phyloP scores from a whole-genome alignment of 257 asterid genomes.

The Primulina tabacum region DNA sequence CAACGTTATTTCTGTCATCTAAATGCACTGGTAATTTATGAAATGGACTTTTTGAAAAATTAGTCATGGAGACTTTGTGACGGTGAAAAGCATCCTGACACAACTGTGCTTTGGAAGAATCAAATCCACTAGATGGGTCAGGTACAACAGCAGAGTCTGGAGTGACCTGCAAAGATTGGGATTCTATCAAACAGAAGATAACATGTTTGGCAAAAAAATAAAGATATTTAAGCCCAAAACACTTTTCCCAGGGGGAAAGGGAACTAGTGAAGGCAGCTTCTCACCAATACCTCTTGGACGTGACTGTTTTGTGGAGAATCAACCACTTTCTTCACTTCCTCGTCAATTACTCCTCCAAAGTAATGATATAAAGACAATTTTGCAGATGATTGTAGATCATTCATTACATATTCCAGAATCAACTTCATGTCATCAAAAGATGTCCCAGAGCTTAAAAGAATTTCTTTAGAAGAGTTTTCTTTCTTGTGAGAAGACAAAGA shows the following conservation, averaged over 20 bases:
- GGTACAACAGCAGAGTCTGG: constrained; percentile 26
- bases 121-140: constrained; percentile 33
- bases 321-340: constrained; percentile 56
- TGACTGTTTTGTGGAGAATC: constrained; percentile 30
- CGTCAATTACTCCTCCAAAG: constrained; percentile 49
- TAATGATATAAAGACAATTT: constrained; percentile 45
- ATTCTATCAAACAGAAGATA: constrained; percentile 22
- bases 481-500: constrained; percentile 31
- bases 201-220: constrained; percentile 17
- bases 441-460: constrained; percentile 19
- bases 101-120: constrained; percentile 26
- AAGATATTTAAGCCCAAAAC: constrained; percentile 13
- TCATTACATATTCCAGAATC: constrained; percentile 51
- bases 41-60: constrained; percentile 49
- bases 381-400: constrained; percentile 70
- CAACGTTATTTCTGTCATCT: constrained; percentile 35
- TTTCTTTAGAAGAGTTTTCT: constrained; percentile 29
- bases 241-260: constrained; percentile 6
- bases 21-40: constrained; percentile 51
- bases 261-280: constrained; percentile 18
- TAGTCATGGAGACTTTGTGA: constrained; percentile 28
- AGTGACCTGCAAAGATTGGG: constrained; percentile 49
- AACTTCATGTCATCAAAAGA: constrained; percentile 33
- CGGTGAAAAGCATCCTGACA: constrained; percentile 25
- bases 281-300: constrained; percentile 44